Evolutionary conservation across 257 asterid species (phyloP).

Genomic region (Solanum neorickii): DNA sequence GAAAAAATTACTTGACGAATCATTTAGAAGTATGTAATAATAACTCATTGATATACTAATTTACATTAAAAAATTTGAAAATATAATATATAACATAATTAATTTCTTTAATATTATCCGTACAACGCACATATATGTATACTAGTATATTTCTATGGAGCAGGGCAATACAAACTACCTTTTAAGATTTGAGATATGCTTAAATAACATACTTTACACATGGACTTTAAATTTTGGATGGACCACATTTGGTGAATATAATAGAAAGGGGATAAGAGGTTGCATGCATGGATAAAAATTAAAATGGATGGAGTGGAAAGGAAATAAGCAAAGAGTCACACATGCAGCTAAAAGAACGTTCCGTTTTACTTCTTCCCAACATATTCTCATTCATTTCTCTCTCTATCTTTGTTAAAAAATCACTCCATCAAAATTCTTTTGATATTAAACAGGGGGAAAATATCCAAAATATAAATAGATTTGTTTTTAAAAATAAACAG

Average conservation of each 20-base stretch:
- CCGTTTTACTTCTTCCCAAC: not conserved
- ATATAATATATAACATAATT: too few relatives aligned
- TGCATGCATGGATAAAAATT: not conserved
- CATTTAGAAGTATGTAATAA: too few relatives aligned
- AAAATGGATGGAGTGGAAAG: not conserved
- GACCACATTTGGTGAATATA: not conserved
- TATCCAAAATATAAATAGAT: not conserved
- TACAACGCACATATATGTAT: too few relatives aligned
- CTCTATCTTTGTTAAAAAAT: not conserved
- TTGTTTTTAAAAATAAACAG: not conserved
- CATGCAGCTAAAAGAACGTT: slow-evolving; percentile 1
- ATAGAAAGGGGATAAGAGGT: not conserved
- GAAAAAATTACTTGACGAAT: too few relatives aligned
- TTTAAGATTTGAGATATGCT: not conserved
- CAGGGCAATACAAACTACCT: not conserved
- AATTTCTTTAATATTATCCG: too few relatives aligned
- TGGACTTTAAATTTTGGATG: not conserved
- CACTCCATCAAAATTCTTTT: not conserved
- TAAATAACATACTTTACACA: not conserved
- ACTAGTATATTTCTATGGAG: not conserved
- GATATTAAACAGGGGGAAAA: not conserved
- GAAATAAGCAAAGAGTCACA: not conserved
- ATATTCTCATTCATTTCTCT: not conserved
- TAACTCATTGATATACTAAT: too few relatives aligned
- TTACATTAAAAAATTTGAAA: too few relatives aligned